phyloP scores from a whole-genome alignment of 2,329 filamentous ascomycete genomes.

The Aspergillus sp. region DNA sequence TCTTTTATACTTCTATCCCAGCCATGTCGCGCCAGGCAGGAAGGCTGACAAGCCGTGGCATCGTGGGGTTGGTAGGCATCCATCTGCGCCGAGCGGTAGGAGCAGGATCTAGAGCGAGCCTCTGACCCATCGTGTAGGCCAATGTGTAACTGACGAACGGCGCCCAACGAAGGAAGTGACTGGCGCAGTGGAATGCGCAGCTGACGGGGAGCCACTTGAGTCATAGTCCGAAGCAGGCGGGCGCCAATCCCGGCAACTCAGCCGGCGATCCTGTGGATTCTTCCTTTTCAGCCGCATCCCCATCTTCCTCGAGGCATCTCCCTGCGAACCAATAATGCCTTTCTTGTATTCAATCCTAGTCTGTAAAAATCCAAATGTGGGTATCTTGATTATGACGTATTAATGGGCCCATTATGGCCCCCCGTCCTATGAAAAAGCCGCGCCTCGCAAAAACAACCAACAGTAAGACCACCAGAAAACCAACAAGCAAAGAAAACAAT shows the following conservation, averaged over 20 bases:
- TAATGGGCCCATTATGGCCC: background rate
- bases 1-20: background rate
- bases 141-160: background rate
- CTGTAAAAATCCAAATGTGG: background rate
- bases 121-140: background rate
- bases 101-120: background rate
- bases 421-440: background rate
- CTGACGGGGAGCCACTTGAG: conserved; percentile 1
- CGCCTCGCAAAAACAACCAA: conserved; percentile 1
- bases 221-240: background rate
- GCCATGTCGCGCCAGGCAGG: background rate
- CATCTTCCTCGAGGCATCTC: background rate
- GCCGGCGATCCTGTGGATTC: background rate
- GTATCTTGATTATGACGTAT: conserved; percentile 1
- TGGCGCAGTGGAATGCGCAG: background rate
- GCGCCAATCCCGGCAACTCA: background rate
- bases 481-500: background rate
- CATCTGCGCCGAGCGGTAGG: background rate
- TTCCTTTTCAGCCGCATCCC: background rate
- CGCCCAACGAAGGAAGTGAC: background rate
- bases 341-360: background rate
- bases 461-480: background rate
- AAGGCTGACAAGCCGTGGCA: background rate
- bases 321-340: background rate
- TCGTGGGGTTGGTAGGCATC: background rate